Percentiles rank a stretch among this genome's conserved stretches.
Conservation (phyloP, 2,329 filamentous ascomycete genomes). For the Penicillium oxalicum region DNA sequence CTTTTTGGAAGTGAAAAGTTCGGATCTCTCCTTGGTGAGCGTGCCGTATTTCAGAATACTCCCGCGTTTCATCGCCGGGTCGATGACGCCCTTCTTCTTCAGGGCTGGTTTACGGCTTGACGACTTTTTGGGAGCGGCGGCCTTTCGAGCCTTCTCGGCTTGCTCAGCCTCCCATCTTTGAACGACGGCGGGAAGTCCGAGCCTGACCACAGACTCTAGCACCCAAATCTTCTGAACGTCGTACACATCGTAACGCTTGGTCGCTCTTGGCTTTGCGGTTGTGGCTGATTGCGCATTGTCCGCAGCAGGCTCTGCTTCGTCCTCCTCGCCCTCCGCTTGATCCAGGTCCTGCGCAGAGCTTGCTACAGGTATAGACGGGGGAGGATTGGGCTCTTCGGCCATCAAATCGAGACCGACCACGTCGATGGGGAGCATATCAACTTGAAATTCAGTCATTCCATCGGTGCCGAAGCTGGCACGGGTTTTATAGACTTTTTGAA, state of each 20-base stretch:
- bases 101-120: conserved; percentile 24
- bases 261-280: conserved; percentile 22
- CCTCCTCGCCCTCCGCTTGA: conserved; percentile 26
- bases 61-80: conserved; percentile 37
- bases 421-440: conserved; percentile 69
- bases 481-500: conserved; percentile 62
- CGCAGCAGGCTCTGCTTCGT: conserved; percentile 24
- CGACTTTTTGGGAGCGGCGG: conserved; percentile 24
- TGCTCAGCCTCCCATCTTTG: conserved; percentile 55
- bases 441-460: conserved; percentile 66
- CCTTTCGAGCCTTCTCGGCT: conserved; percentile 25
- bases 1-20: conserved; percentile 25
- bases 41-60: conserved; percentile 39
- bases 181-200: conserved; percentile 60
- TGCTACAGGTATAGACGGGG: conserved; percentile 31
- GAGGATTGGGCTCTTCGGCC: conserved; percentile 60
- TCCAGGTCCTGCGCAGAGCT: conserved; percentile 12
- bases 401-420: conserved; percentile 73
- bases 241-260: conserved; percentile 55
- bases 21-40: conserved; percentile 32
- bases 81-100: conserved; percentile 35
- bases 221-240: conserved; percentile 64
- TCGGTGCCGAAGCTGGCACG: conserved; percentile 70
- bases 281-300: conserved; percentile 20
- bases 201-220: conserved; percentile 56